phyloP scores from a whole-genome alignment of 2,329 filamentous ascomycete species.

The Aspergillus floridensis region DNA sequence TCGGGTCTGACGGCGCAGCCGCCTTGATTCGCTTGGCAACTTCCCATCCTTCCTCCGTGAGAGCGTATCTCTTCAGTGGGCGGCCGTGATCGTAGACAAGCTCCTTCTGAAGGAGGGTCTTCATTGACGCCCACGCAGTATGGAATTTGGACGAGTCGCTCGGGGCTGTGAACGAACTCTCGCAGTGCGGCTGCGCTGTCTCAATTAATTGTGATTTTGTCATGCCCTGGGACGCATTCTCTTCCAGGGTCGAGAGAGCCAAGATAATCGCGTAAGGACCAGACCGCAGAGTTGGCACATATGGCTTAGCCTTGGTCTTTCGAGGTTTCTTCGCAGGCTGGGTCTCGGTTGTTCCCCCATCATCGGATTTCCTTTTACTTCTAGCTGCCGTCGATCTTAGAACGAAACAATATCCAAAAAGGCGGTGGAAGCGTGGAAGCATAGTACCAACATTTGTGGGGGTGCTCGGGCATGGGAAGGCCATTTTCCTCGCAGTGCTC shows the following conservation, averaged over 20 bases:
- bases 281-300: constrained; percentile 70
- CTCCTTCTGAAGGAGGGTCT: constrained; percentile 69
- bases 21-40: constrained; percentile 64
- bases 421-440: not conserved
- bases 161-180: constrained; percentile 69
- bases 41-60: constrained; percentile 78
- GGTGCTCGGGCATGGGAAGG: constrained; percentile 63
- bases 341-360: constrained; percentile 29
- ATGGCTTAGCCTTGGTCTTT: constrained; percentile 60
- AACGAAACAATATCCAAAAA: not conserved
- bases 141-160: constrained; percentile 67
- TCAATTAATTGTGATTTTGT: constrained; percentile 68
- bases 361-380: constrained; percentile 30
- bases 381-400: constrained; percentile 24
- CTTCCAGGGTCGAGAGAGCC: constrained; percentile 60
- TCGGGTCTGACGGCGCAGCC: constrained; percentile 34
- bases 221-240: constrained; percentile 57
- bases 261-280: constrained; percentile 71
- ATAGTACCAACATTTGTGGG: constrained; percentile 38
- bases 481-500: constrained; percentile 64
- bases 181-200: constrained; percentile 67
- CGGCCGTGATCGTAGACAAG: constrained; percentile 69
- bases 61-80: constrained; percentile 64
- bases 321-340: constrained; percentile 55
- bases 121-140: constrained; percentile 82